Conservation (phyloP, 1,284 basidiomycete genomes). For the Flammula alnicola region DNA sequence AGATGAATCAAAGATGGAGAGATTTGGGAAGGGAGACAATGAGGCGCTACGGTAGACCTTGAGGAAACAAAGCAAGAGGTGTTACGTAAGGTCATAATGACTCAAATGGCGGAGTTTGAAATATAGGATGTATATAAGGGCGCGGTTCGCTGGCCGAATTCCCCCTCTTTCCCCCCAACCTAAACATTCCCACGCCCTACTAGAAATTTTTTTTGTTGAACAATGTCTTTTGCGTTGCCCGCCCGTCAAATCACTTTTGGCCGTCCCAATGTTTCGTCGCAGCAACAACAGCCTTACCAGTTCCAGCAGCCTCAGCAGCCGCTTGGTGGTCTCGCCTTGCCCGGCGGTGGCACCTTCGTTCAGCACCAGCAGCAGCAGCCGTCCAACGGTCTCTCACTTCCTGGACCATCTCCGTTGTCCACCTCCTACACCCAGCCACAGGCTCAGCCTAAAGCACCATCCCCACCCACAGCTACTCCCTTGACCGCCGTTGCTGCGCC, state of each 20-base stretch:
- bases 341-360: constrained; percentile 41
- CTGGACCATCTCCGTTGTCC: constrained; percentile 51
- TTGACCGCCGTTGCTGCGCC: constrained; percentile 22
- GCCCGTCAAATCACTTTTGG: constrained; percentile 79
- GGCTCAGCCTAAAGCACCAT: constrained; percentile 28
- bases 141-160: constrained; percentile 31
- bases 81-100: constrained; percentile 44
- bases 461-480: constrained; percentile 26
- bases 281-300: constrained; percentile 43
- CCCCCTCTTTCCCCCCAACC: constrained; percentile 35
- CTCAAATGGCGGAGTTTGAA: constrained; percentile 48
- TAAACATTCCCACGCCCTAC: constrained; percentile 43
- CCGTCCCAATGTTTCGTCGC: constrained; percentile 53
- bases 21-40: constrained; percentile 7
- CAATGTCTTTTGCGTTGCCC: constrained; percentile 74
- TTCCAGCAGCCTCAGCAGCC: constrained; percentile 48
- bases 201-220: constrained; percentile 34
- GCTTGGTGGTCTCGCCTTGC: constrained; percentile 52
- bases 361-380: constrained; percentile 32
- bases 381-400: constrained; percentile 46
- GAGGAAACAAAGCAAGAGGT: constrained; percentile 34
- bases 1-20: constrained; percentile 6
- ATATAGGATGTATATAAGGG: constrained; percentile 42
- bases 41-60: constrained; percentile 10
- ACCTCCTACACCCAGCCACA: constrained; percentile 47